Evolutionary conservation across 495 filamentous ascomycete genomes (phyloP).

Genomic region (Physcia stellaris): DNA sequence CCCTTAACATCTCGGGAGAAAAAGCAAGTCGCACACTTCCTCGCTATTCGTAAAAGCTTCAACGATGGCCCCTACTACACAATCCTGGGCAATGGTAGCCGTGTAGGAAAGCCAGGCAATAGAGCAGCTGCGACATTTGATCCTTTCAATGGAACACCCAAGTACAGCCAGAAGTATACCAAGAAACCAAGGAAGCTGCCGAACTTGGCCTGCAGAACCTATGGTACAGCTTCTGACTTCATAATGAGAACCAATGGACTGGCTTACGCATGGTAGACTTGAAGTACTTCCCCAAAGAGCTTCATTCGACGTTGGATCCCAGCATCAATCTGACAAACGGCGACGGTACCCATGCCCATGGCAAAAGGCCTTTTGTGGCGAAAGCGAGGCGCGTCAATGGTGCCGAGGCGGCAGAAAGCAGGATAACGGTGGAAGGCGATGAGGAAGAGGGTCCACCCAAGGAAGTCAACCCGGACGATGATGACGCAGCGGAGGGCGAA

Average conservation of each 20-base stretch:
- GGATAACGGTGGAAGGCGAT: conserved; percentile 34
- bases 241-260: not conserved
- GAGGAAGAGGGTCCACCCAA: conserved; percentile 29
- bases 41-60: conserved; percentile 33
- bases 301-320: conserved; percentile 37
- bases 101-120: conserved; percentile 20
- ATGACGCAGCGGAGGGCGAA: conserved; percentile 31
- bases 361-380: conserved; percentile 20
- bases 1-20: conserved; percentile 20
- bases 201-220: conserved; percentile 33
- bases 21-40: conserved; percentile 28
- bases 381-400: conserved; percentile 13
- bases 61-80: conserved; percentile 47
- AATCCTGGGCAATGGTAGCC: conserved; percentile 32
- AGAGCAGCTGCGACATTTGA: conserved; percentile 24
- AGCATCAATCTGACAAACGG: conserved; percentile 6
- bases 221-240: conserved; percentile 15
- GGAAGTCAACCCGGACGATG: conserved; percentile 24
- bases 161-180: conserved; percentile 41
- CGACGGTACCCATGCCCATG: conserved; percentile 24
- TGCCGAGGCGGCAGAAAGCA: conserved; percentile 15
- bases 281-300: conserved; percentile 43
- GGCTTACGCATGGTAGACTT: conserved; percentile 23
- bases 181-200: conserved; percentile 39
- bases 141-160: conserved; percentile 46